Evolutionary conservation across 495 filamentous ascomycete genomes (phyloP).

Genomic region (Aspergillus nanangensis): DNA sequence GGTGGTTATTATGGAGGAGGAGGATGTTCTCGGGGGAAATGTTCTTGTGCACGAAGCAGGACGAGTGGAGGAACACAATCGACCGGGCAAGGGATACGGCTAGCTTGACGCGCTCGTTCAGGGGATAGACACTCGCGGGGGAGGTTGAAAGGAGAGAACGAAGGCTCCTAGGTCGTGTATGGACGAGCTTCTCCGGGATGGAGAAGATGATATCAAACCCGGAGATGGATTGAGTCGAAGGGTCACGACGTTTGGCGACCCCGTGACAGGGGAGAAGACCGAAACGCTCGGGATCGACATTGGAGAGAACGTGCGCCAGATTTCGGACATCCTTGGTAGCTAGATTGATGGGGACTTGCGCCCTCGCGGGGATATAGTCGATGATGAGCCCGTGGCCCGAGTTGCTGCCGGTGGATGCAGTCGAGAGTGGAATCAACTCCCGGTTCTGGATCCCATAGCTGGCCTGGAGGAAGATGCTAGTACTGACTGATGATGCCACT

Average conservation of each 20-base stretch:
- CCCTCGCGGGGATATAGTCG: no score
- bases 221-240: not conserved
- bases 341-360: not conserved
- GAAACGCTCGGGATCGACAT: constrained; percentile 35
- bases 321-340: constrained; percentile 14
- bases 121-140: constrained; percentile 2
- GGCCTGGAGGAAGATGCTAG: no score
- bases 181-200: constrained; percentile 6
- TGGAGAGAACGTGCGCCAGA: constrained; percentile 33
- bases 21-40: constrained; percentile 40
- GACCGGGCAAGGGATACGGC: constrained; percentile 31
- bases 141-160: constrained; percentile 11
- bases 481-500: no score
- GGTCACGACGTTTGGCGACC: constrained; percentile 3
- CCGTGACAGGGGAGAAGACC: constrained; percentile 48
- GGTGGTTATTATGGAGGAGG: constrained; percentile 20
- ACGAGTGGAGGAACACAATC: constrained; percentile 34
- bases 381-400: no score
- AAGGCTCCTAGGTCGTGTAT: constrained; percentile 18
- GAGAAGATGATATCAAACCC: constrained; percentile 15
- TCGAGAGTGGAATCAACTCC: no score
- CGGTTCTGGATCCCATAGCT: no score
- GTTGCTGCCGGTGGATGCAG: no score
- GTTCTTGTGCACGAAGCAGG: constrained; percentile 44
- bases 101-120: constrained; percentile 19